Base-by-base conservation (phyloP, 2,329 filamentous ascomycete genomes). In the Fusarium mundagurra region DNA sequence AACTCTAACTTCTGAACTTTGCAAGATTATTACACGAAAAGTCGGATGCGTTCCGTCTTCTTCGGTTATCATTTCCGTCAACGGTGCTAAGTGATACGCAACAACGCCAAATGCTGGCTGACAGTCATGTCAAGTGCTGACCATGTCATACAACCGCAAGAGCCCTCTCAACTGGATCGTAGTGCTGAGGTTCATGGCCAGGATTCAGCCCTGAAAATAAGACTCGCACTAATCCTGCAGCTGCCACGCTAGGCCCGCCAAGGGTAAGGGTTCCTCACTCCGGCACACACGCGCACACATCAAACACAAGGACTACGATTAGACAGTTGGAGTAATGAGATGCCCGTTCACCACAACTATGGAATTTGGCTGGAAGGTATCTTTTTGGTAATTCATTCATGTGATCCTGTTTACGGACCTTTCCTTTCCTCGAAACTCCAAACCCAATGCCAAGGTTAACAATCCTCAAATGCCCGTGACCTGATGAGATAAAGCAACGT, bases 371-470 rank as follows among this genome's bases (percentile, higher is more conserved):
- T 80, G 79, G 79, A 80, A 77, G 79, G 76, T 78, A 77, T 80
- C 77, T 78, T 80, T 81, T 76, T 73, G 73, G 75, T 75, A 74
- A 75, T 81, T 80, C 79, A 83, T 84, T 83, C 80, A 80, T 82
- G 74, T 77, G 76, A 79, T 78, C 81, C 78, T 79, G 74, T 76
- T 72, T 77, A 79, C 67, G 77, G 81, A 81, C 76, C 78, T 73
- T 80, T 75, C 78, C 77, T 77, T 82, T 79, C 79, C 79, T 74
- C 74, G 77, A 78, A 83, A 84, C 82, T 83, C 82, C 82, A 78
- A 79, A 83, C 78, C 81, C 81, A 82, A 81, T 79, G 78, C 78
- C 72, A 78, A 77, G 76, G 76, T 70, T 74, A 75, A 78, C 77
- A 76, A 80, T 73, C 73, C 67, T 79, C 77, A 77, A 67, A 78